Evolutionary conservation across 1,284 basidiomycete genomes (phyloP), one percentile per base, ranked within the genome.

Genomic region (Papiliotrema nemorosa): DNA sequence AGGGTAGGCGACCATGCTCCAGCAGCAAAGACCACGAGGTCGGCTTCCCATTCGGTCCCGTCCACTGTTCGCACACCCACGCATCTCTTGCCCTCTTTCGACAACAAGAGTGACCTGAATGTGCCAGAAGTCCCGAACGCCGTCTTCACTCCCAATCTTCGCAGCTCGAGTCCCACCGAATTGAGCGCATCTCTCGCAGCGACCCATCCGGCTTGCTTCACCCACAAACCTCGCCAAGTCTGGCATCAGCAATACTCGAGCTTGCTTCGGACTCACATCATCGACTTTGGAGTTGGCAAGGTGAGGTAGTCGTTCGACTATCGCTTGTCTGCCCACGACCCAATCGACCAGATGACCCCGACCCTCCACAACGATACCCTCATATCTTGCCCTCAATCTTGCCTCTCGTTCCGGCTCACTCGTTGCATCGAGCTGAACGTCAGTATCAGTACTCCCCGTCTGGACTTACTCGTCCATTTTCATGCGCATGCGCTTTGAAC

Each of bases 1-100:
- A 74, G 46, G 2, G 53, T 51, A 5, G 69, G 65, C 9, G 62
- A 64, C 74, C 72, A 75, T 2, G 74, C 74, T 34, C 74, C 74
- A 16, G 69, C 61, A 12, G 70, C 70, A 16, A 75, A 54, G n/a
- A 75, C 61, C 2, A 73, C 69, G 34, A 60, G 46, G 46, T 72
- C 70, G 5, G 70, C 70, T 5, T 44, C 21, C 34, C 63, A 60
- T 22, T 49, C 37, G 6, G 62, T 63, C 0, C 72, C 72, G 45
- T 73, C 72, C 14, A 60, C 62, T 2, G 63, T 52, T 27, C 59
- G 44, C 3, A 69, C 63, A 10, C 72, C 70, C 14, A 59, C 47
- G 44, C 67, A 68, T 1, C 53, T 55, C 20, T 36, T 57, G 0
- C 60, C 59, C 22, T 59, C 54, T 1, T 45, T 42, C 1, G 50